Percentiles rank a stretch among this genome's conserved stretches.
Conservation (phyloP, 192 early-diverging fungal species). For the Backusella mclennaniae region DNA sequence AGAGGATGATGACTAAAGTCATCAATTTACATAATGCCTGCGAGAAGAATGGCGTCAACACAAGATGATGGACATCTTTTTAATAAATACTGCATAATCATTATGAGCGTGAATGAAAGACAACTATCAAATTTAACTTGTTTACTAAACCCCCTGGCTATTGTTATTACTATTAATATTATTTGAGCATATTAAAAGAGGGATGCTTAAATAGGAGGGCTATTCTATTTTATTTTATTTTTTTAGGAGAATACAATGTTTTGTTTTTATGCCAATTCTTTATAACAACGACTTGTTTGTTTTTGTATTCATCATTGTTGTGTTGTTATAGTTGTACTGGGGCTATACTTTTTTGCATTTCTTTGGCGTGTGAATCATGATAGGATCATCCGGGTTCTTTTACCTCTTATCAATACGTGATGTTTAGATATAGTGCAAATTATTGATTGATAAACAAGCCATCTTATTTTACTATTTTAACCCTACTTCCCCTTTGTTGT, state of each 20-base stretch:
- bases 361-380: not conserved
- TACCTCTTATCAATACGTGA: not conserved
- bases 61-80: not conserved
- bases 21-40: slow-evolving; percentile 15
- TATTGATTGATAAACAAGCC: not conserved
- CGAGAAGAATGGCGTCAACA: not conserved
- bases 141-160: not conserved
- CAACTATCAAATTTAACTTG: not conserved
- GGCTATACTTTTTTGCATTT: not conserved
- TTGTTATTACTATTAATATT: not conserved
- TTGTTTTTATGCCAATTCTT: not conserved
- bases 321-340: not conserved
- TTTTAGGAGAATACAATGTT: not conserved
- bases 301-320: no score
- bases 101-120: not conserved
- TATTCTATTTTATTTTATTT: not conserved
- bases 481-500: not conserved
- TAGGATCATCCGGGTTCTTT: not conserved
- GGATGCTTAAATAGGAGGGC: not conserved
- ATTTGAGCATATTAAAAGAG: not conserved
- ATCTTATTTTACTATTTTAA: not conserved
- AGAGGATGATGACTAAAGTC: slow-evolving; percentile 24
- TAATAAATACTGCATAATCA: not conserved
- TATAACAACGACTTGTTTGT: no score
- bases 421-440: not conserved